A percentile compares a stretch with the other conserved stretches of the same genome.
Evolutionary conservation across 2,329 filamentous ascomycete genomes (phyloP).

Genomic region (Leptoxyphium fumago): DNA sequence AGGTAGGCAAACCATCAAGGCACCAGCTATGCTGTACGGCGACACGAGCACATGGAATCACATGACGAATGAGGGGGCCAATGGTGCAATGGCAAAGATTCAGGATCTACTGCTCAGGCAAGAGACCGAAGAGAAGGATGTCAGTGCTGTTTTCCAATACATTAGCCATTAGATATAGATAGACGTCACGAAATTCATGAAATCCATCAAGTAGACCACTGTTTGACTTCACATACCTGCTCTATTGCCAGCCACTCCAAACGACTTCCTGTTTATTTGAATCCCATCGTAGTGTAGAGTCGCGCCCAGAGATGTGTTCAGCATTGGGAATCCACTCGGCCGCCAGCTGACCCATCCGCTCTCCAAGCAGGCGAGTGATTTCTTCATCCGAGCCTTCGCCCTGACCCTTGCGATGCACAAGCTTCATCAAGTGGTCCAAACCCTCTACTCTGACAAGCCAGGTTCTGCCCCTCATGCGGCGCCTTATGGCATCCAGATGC

Average conservation of each 20-base stretch:
- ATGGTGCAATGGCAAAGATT: constrained; percentile 53
- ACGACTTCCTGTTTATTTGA: neutral
- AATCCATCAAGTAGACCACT: neutral
- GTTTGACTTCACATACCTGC: neutral
- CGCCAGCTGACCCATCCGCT: neutral
- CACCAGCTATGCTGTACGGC: constrained; percentile 87
- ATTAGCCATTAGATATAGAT: constrained; percentile 57
- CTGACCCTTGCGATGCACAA: neutral
- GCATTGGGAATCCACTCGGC: neutral
- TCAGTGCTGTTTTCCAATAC: constrained; percentile 96
- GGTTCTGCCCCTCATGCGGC: neutral
- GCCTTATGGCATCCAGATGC: neutral
- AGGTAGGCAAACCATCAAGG: constrained; percentile 76
- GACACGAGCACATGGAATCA: constrained; percentile 99
- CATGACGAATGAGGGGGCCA: constrained; percentile 62
- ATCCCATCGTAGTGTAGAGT: neutral
- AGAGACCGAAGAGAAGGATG: constrained; percentile 61
- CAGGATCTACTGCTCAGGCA: constrained; percentile 85
- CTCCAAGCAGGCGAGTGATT: neutral
- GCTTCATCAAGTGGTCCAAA: neutral
- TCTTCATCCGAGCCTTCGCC: neutral
- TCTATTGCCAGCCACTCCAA: neutral
- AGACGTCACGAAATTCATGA: neutral
- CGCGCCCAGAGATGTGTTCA: neutral
- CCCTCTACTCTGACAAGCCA: neutral